A percentile compares a stretch with the other conserved stretches of the same genome.
These are phyloP conservation scores for Astrothelium macrocarpum DNA, from an alignment of 495 filamentous ascomycete genomes.

Conservation along the genomic window DNA sequence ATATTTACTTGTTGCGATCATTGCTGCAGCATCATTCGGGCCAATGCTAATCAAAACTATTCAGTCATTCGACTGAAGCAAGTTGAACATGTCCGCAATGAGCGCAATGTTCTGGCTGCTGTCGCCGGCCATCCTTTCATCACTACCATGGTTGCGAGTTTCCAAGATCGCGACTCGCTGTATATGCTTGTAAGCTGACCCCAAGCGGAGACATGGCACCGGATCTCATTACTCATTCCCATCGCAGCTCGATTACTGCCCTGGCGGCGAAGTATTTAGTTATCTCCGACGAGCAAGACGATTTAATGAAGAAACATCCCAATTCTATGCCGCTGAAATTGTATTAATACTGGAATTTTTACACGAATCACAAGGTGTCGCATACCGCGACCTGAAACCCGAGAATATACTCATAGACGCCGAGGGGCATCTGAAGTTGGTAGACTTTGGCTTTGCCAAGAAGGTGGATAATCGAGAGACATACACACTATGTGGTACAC, in stretches of 20 bases:
- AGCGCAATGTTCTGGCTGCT: slow-evolving; percentile 74
- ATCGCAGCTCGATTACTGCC: slow-evolving; percentile 70
- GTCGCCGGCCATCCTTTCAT: slow-evolving; percentile 94
- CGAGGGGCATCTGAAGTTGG: slow-evolving; percentile 87
- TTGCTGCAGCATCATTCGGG: background rate
- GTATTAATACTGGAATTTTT: slow-evolving; percentile 85
- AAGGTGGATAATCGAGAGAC: slow-evolving; percentile 66
- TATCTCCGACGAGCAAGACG: slow-evolving; percentile 78
- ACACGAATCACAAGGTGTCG: slow-evolving; percentile 77
- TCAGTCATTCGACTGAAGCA: slow-evolving; percentile 92
- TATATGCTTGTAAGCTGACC: slow-evolving; percentile 70
- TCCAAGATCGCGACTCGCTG: slow-evolving; percentile 77
- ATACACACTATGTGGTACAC: slow-evolving; percentile 92
- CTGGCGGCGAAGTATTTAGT: slow-evolving; percentile 90
- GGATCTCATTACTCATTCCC: background rate
- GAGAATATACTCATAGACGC: slow-evolving; percentile 91
- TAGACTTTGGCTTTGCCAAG: slow-evolving; percentile 99
- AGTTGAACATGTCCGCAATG: slow-evolving; percentile 93
- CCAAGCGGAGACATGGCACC: background rate
- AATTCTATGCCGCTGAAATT: slow-evolving; percentile 94
- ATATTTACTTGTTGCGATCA: background rate
- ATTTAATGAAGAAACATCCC: slow-evolving; percentile 76
- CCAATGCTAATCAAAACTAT: background rate
- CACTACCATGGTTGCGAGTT: slow-evolving; percentile 79
- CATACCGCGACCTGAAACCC: slow-evolving; percentile 92